Evolutionary conservation across 805 yeast genomes (phyloP).

Genomic region (Lipomyces starkeyi): DNA sequence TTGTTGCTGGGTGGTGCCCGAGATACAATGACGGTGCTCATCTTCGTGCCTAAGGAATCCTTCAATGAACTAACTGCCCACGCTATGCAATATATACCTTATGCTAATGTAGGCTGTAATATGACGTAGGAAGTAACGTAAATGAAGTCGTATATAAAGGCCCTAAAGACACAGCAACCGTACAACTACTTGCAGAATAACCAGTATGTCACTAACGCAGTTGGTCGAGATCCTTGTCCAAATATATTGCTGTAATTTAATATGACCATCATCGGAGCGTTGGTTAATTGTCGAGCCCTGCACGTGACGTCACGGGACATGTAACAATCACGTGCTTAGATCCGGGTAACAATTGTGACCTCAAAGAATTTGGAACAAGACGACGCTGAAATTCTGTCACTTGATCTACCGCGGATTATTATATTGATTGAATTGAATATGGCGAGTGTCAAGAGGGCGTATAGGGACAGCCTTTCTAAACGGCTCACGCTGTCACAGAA

Average conservation of each 20-base stretch:
- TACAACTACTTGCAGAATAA: neutral
- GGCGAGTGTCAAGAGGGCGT: conserved; percentile 17
- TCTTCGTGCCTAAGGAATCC: neutral
- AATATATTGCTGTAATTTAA: neutral
- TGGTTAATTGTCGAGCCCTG: neutral
- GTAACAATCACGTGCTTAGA: neutral
- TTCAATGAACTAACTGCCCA: neutral
- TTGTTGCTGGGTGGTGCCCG: conserved; percentile 5
- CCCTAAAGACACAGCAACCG: neutral
- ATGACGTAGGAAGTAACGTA: neutral
- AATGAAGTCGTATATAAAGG: neutral
- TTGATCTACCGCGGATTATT: neutral
- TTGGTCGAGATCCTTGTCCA: neutral
- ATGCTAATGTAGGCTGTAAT: neutral
- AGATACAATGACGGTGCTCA: conserved; percentile 21
- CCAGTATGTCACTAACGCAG: neutral
- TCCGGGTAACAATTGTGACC: neutral
- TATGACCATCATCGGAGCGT: neutral
- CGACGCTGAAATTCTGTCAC: neutral
- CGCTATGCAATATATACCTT: neutral
- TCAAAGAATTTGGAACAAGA: neutral
- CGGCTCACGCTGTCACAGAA: conserved; percentile 50
- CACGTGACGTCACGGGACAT: neutral
- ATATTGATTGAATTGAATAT: conserved; percentile 2
- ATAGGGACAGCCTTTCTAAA: conserved; percentile 7